phyloP scores from a whole-genome alignment of 805 yeast species.

The Saitoella complicata region DNA sequence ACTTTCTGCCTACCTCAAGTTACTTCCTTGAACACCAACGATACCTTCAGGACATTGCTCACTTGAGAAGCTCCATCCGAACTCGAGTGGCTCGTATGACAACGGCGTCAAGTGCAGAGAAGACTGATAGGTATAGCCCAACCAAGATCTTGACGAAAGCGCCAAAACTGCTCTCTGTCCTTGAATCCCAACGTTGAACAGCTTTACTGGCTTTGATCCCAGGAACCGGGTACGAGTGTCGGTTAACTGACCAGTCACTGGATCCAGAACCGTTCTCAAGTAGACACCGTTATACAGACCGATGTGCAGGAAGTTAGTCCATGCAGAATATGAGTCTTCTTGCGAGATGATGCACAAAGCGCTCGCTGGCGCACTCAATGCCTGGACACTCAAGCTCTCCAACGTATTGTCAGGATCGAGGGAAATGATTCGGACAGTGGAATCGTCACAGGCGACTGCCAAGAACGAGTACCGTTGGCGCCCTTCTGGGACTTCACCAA shows the following conservation, averaged over 20 bases:
- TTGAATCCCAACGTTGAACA: slow-evolving; percentile 25
- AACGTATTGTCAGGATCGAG: slow-evolving; percentile 43
- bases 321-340: slow-evolving; percentile 13
- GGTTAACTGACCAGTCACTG: slow-evolving; percentile 40
- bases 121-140: slow-evolving; percentile 27
- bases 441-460: slow-evolving; percentile 58
- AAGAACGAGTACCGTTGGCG: slow-evolving; percentile 37
- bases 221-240: slow-evolving; percentile 55
- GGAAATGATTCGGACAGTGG: slow-evolving; percentile 51
- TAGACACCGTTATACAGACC: slow-evolving; percentile 79
- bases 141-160: slow-evolving; percentile 39
- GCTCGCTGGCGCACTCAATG: slow-evolving; percentile 37
- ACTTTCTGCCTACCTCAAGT: slow-evolving; percentile 22
- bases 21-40: slow-evolving; percentile 41
- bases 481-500: slow-evolving; percentile 35
- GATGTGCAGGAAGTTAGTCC: slow-evolving; percentile 36
- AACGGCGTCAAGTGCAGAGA: slow-evolving; percentile 33
- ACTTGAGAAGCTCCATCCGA: slow-evolving; percentile 40
- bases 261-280: slow-evolving; percentile 43
- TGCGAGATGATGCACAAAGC: slow-evolving; percentile 23
- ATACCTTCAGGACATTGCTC: slow-evolving; percentile 49
- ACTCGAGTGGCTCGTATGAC: slow-evolving; percentile 23
- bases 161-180: slow-evolving; percentile 29
- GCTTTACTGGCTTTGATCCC: slow-evolving; percentile 48
- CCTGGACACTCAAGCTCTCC: slow-evolving; percentile 48